These are phyloP conservation scores for Phytophthora crassamura DNA, from an alignment of 352 stramenopile species.

Conservation along the genomic window DNA sequence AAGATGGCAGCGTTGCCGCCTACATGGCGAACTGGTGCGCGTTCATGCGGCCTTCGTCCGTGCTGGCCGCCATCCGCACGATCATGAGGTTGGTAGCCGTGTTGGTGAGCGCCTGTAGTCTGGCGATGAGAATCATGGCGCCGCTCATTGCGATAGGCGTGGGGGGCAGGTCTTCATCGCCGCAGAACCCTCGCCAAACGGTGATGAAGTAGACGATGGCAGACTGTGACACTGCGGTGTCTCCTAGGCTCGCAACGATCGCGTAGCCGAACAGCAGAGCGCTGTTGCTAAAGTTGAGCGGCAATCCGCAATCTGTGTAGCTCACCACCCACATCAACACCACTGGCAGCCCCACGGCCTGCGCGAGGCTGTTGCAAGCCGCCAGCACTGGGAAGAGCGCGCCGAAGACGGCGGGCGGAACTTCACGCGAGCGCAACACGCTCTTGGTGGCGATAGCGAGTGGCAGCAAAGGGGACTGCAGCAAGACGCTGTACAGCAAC, in stretches of 20 bases:
- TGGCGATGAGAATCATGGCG: slow-evolving; percentile 52
- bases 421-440: slow-evolving; percentile 56
- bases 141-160: slow-evolving; percentile 50
- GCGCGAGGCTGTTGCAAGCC: slow-evolving; percentile 58
- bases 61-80: slow-evolving; percentile 61
- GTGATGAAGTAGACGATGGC: slow-evolving; percentile 67
- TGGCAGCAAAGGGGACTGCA: slow-evolving; percentile 56
- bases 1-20: neutral
- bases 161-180: slow-evolving; percentile 48
- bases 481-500: slow-evolving; percentile 55
- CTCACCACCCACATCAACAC: slow-evolving; percentile 56
- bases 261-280: slow-evolving; percentile 58
- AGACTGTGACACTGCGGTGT: slow-evolving; percentile 48
- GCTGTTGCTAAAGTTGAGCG: slow-evolving; percentile 36
- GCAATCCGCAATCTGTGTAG: slow-evolving; percentile 56
- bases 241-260: slow-evolving; percentile 53
- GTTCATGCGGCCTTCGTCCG: slow-evolving; percentile 48
- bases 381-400: slow-evolving; percentile 65
- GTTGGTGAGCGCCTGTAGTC: slow-evolving; percentile 55
- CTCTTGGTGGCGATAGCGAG: slow-evolving; percentile 64
- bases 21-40: slow-evolving; percentile 38
- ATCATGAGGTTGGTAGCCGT: slow-evolving; percentile 65
- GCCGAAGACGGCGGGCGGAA: slow-evolving; percentile 59
- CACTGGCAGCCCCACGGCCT: slow-evolving; percentile 52
- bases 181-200: slow-evolving; percentile 59